phyloP scores from a whole-genome alignment of 805 yeast species.

The Yarrowia sp. region DNA sequence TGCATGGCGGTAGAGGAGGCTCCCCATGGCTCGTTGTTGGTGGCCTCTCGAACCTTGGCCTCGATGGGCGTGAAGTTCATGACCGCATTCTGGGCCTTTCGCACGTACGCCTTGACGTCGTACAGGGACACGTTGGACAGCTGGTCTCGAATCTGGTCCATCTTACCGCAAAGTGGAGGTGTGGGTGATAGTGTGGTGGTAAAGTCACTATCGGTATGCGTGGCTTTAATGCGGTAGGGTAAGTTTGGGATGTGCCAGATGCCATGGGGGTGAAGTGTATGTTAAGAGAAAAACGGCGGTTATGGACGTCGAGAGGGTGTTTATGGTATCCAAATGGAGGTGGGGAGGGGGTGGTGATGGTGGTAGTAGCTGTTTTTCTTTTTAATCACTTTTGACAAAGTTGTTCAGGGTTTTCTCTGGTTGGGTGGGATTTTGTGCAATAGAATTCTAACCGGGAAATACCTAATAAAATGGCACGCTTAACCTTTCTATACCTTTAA shows the following conservation, averaged over 20 bases:
- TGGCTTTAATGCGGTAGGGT: constrained; percentile 38
- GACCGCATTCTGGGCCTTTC: constrained; percentile 97
- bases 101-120: constrained; percentile 95
- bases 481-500: no score
- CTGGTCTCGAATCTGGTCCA: constrained; percentile 38
- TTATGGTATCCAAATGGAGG: not conserved
- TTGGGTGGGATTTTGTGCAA: no score
- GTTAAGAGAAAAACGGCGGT: not conserved
- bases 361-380: no score
- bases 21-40: constrained; percentile 99
- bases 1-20: constrained; percentile 91
- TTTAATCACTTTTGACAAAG: no score
- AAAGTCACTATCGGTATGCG: constrained; percentile 2
- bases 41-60: constrained; percentile 88
- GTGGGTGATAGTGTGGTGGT: not conserved
- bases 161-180: constrained; percentile 30
- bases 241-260: not conserved
- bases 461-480: no score
- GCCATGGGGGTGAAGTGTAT: not conserved
- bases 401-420: no score
- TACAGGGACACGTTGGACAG: constrained; percentile 74
- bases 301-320: not conserved
- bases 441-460: no score
- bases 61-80: constrained; percentile 97
- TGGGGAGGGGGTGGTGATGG: no score